These are phyloP conservation scores for Paraconiothyrium sp. DNA, from an alignment of 2,329 filamentous ascomycete species.

Conservation along the genomic window DNA sequence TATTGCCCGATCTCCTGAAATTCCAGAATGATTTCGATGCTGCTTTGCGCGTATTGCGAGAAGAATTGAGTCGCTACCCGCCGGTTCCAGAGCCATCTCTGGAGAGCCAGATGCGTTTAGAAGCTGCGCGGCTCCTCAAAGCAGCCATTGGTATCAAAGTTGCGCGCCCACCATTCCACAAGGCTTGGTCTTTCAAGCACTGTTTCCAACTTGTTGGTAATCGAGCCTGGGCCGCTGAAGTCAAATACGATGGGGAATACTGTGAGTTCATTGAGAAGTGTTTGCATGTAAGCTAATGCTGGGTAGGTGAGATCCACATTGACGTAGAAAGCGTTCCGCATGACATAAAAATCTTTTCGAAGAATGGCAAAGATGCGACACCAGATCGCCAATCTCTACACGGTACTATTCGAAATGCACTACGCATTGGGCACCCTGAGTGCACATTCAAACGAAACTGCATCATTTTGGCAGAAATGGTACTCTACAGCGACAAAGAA, in stretches of 20 bases:
- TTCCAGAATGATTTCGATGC: conserved; percentile 74
- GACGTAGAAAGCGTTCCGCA: conserved; percentile 66
- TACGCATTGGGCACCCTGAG: conserved; percentile 67
- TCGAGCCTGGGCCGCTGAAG: conserved; percentile 75
- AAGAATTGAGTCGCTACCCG: conserved; percentile 51
- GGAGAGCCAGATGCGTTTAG: conserved; percentile 43
- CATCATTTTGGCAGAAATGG: conserved; percentile 84
- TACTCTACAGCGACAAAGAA: conserved; percentile 77
- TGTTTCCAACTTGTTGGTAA: conserved; percentile 72
- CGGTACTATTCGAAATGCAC: conserved; percentile 67
- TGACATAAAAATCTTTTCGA: conserved; percentile 85
- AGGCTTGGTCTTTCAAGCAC: conserved; percentile 70
- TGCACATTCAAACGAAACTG: conserved; percentile 72
- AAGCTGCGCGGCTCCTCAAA: conserved; percentile 50
- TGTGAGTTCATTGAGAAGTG: conserved; percentile 62
- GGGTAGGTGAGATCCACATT: conserved; percentile 74
- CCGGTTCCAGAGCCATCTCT: conserved; percentile 45
- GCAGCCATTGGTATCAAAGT: conserved; percentile 57
- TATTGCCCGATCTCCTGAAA: conserved; percentile 74
- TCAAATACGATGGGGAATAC: conserved; percentile 76
- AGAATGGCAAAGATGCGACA: conserved; percentile 90
- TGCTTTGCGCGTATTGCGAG: conserved; percentile 66
- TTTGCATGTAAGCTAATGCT: background rate
- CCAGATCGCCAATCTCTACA: conserved; percentile 71
- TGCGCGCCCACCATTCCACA: conserved; percentile 56